A percentile compares a stretch with the other conserved stretches of the same genome.
Conservation (phyloP, 108 stramenopile species). For the Cyclotella atomus region DNA sequence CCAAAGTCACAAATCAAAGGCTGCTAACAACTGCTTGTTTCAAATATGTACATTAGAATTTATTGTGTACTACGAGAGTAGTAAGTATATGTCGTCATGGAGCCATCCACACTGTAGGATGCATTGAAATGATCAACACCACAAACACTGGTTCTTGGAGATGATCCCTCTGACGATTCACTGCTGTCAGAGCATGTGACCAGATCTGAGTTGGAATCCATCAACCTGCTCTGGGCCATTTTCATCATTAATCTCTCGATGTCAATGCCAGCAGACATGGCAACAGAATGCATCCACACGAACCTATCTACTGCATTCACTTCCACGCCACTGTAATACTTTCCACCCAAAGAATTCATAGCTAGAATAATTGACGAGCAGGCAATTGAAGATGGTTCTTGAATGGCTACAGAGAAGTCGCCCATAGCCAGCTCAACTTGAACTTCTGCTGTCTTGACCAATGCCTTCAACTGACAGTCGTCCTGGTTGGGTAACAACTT, state of each 20-base stretch:
- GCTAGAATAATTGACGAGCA: not conserved
- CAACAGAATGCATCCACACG: not conserved
- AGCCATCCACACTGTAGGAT: too few species aligned
- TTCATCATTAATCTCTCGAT: not conserved
- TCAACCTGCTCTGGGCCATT: not conserved
- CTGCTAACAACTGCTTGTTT: too few species aligned
- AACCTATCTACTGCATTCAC: not conserved
- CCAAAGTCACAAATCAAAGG: too few species aligned
- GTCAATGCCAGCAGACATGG: not conserved
- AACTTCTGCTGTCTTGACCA: conserved; percentile 7
- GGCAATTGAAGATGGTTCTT: conserved; percentile 7
- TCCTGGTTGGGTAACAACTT: not conserved
- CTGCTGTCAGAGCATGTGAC: not conserved
- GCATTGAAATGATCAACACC: too few species aligned
- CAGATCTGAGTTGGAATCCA: not conserved
- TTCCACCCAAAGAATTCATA: not conserved
- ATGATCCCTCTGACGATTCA: not conserved
- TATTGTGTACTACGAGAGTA: too few species aligned
- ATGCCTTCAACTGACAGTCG: not conserved
- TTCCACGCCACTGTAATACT: not conserved
- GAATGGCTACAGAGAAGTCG: not conserved
- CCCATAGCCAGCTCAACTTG: conserved; percentile 1
- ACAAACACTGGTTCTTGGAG: not conserved
- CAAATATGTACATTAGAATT: too few species aligned
- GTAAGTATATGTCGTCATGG: too few species aligned